Base-by-base conservation (phyloP, 345 rosid species). In the Gossypium bickii region DNA sequence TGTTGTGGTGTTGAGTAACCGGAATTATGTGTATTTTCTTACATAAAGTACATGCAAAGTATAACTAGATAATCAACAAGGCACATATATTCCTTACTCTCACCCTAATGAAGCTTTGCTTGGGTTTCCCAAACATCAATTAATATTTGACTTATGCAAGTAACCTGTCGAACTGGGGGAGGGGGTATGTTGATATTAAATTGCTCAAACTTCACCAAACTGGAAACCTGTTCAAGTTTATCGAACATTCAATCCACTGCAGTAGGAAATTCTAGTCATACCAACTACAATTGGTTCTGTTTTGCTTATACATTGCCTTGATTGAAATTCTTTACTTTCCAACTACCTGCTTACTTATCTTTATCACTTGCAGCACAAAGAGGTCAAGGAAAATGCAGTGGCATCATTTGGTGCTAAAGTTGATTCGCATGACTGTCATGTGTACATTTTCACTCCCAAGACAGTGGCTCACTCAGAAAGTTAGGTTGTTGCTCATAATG, bases 361-460 rank as follows among this genome's bases (percentile, higher is more conserved):
- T 18, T 67, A 24, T 7, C 70, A 34, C 22, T 76, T 82, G 82
- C 87, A 88, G 88, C 94, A 87, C 80, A 78, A 88, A 78, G 84
- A 82, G 67, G 77, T 92, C 25, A 41, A 61, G 29, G 85, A 43
- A 38, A 81, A 82, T 60, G 94, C 83, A 0, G 90, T 86, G 70
- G 84, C 83, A 13, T 89, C 94, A 0, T 93, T 88, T 61, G 76
- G 85, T 70, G 83, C 96, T 56, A 77, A 56, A 74, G 94, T 93
- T 11, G 87, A 86, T 17, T 76, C 90, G 20, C 98, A 90, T 27
- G 90, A 89, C 76, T 89, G 94, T 74, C 86, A 83, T 48, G 75
- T 92, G 86, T 90, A 89, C 70, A 83, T 88, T 57, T 88, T 93
- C 83, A 84, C 91, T 63, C 90, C 90, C 3, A 83, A 79, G 70